Conservation (phyloP, 768 basidiomycete genomes). For the Plicaturopsis crispa region DNA sequence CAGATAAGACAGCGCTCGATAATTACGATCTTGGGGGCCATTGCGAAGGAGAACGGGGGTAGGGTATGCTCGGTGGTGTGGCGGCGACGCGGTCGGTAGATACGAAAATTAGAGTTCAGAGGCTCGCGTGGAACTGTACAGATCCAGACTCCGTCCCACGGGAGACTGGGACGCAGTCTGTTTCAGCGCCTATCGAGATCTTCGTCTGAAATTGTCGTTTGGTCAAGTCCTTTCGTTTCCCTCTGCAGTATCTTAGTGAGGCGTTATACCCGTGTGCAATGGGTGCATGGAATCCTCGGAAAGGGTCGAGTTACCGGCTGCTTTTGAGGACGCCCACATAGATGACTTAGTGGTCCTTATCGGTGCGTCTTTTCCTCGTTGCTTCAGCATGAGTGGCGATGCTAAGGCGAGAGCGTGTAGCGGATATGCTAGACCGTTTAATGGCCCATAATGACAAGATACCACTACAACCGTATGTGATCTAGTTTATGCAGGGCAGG, state of each 20-base stretch:
- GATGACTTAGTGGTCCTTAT: slow-evolving; percentile 85
- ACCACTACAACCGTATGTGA: slow-evolving; percentile 72
- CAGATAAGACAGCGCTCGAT: slow-evolving; percentile 5
- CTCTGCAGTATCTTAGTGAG: background rate
- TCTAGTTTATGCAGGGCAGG: slow-evolving; percentile 13
- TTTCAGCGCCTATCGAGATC: too few species aligned
- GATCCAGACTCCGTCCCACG: slow-evolving; percentile 16
- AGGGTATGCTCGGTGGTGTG: slow-evolving; percentile 22
- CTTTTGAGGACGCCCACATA: slow-evolving; percentile 78
- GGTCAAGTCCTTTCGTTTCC: too few species aligned
- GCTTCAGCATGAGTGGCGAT: slow-evolving; percentile 1
- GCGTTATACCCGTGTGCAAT: slow-evolving; percentile 54
- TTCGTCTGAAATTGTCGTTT: too few species aligned
- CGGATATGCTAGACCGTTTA: slow-evolving; percentile 93
- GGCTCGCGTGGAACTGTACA: slow-evolving; percentile 53
- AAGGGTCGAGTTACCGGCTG: slow-evolving; percentile 73
- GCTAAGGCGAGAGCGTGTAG: slow-evolving; percentile 30
- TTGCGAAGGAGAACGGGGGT: slow-evolving; percentile 29
- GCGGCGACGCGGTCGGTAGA: slow-evolving; percentile 8
- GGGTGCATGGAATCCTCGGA: slow-evolving; percentile 76
- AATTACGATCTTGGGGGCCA: slow-evolving; percentile 78
- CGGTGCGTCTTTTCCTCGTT: slow-evolving; percentile 39
- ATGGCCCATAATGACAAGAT: slow-evolving; percentile 96
- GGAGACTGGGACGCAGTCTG: too few species aligned
- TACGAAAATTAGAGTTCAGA: slow-evolving; percentile 44